Percentiles rank a stretch among this genome's conserved stretches.
Conservation (phyloP, 805 yeast species). For the Wickerhamiella cacticola region DNA sequence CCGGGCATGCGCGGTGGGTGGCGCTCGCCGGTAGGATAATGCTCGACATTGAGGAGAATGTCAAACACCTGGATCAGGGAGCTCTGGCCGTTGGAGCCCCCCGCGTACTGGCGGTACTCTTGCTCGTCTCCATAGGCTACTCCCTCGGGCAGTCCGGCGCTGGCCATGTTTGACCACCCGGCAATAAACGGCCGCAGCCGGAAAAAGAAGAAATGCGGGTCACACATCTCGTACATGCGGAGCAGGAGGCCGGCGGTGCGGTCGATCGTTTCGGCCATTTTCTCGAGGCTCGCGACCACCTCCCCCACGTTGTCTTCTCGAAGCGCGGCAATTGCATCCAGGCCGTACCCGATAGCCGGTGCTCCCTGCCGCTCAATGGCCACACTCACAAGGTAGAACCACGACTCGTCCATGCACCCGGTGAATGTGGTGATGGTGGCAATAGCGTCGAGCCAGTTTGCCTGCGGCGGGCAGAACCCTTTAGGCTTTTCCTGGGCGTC, state of each 20-base stretch:
- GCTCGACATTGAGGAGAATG: constrained; percentile 61
- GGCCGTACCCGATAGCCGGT: constrained; percentile 50
- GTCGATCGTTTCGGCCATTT: constrained; percentile 64
- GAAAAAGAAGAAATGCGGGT: constrained; percentile 82
- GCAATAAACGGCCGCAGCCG: constrained; percentile 81
- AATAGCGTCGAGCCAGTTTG: constrained; percentile 26
- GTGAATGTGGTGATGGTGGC: constrained; percentile 78
- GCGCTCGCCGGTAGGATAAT: constrained; percentile 61
- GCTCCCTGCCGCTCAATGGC: constrained; percentile 79
- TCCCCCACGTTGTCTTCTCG: constrained; percentile 34
- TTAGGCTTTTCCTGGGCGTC: background rate
- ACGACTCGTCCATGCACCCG: constrained; percentile 80
- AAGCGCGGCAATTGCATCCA: constrained; percentile 51
- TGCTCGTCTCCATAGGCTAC: constrained; percentile 60
- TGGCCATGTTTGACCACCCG: constrained; percentile 89
- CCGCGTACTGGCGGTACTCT: constrained; percentile 49
- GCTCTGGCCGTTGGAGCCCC: constrained; percentile 92
- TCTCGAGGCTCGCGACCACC: constrained; percentile 42
- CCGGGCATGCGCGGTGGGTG: constrained; percentile 20
- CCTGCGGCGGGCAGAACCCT: background rate
- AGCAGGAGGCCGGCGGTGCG: constrained; percentile 57
- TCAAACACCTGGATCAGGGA: constrained; percentile 82
- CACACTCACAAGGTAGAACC: constrained; percentile 86
- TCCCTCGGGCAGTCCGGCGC: constrained; percentile 71
- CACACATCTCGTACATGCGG: constrained; percentile 87